phyloP scores from a whole-genome alignment of 2,329 filamentous ascomycete genomes.

The Phoma sp. region DNA sequence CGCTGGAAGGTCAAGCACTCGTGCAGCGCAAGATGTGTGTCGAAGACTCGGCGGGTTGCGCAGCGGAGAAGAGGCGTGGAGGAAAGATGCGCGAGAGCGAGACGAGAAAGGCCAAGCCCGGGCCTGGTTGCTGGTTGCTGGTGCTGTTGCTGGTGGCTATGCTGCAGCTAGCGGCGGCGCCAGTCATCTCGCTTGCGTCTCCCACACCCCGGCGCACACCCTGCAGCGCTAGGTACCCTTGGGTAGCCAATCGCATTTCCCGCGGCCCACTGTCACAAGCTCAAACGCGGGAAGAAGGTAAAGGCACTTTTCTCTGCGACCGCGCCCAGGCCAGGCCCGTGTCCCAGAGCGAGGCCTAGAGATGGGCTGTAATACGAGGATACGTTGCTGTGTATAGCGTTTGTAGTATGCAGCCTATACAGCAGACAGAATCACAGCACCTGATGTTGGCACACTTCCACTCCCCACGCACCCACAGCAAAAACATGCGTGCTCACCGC shows the following conservation, averaged over 20 bases:
- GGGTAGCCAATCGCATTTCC: slow-evolving; percentile 8
- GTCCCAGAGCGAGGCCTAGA: neutral
- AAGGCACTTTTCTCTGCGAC: neutral
- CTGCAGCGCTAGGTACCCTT: neutral
- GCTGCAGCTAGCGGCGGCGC: slow-evolving; percentile 10
- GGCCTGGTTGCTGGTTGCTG: neutral
- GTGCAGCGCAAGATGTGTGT: slow-evolving; percentile 12
- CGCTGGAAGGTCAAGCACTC: slow-evolving; percentile 19
- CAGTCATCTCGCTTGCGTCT: slow-evolving; percentile 28
- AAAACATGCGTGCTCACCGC: neutral
- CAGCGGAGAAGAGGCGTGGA: slow-evolving; percentile 21
- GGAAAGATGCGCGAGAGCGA: slow-evolving; percentile 22
- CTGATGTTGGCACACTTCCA: too few relatives aligned
- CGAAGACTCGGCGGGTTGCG: slow-evolving; percentile 14
- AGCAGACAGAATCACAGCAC: too few relatives aligned
- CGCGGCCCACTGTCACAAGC: slow-evolving; percentile 16
- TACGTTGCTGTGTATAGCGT: neutral
- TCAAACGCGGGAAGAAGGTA: neutral
- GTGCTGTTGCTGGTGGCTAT: slow-evolving; percentile 9
- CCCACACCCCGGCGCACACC: neutral
- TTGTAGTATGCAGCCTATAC: too few relatives aligned
- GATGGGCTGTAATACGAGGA: slow-evolving; percentile 4
- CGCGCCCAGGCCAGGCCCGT: slow-evolving; percentile 1
- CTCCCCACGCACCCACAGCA: neutral
- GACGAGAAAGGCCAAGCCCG: neutral